Percentiles rank a stretch among this genome's conserved stretches.
phyloP scores from a whole-genome alignment of 1,139 yeast species.

The Pichia sp. region DNA sequence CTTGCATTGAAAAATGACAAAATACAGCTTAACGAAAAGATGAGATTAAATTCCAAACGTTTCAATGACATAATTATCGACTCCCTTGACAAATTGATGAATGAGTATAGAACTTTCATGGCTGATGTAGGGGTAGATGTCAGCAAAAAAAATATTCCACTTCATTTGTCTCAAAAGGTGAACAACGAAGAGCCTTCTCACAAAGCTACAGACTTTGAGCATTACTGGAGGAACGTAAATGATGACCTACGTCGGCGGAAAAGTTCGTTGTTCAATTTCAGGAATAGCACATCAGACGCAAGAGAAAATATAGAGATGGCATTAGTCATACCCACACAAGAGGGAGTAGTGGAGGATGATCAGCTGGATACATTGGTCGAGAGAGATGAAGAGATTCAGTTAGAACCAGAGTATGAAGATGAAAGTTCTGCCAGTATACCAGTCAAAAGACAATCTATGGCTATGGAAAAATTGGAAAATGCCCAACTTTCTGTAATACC shows the following conservation, averaged over 20 bases:
- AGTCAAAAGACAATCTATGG: slow-evolving; percentile 8
- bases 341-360: slow-evolving; percentile 4
- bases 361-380: slow-evolving; percentile 16
- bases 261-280: slow-evolving; percentile 9
- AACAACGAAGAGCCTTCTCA: not conserved
- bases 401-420: slow-evolving; percentile 16
- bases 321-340: not conserved
- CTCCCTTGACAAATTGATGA: slow-evolving; percentile 44
- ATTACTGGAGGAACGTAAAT: slow-evolving; percentile 18
- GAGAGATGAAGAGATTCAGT: slow-evolving; percentile 2
- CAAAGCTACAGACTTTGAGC: slow-evolving; percentile 8
- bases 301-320: not conserved
- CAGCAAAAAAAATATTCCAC: slow-evolving; percentile 5
- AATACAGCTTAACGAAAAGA: slow-evolving; percentile 29
- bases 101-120: slow-evolving; percentile 32
- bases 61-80: slow-evolving; percentile 42
- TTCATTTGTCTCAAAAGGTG: slow-evolving; percentile 6
- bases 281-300: not conserved
- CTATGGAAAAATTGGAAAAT: slow-evolving; percentile 9
- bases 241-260: slow-evolving; percentile 17
- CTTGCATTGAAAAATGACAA: slow-evolving; percentile 37
- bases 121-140: slow-evolving; percentile 15
- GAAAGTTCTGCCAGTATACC: slow-evolving; percentile 14
- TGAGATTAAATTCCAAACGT: slow-evolving; percentile 35
- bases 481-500: slow-evolving; percentile 8